Evolutionary conservation across 2,329 filamentous ascomycete species (phyloP), one percentile per base, ranked within the genome.

Genomic region (Tolypocladium guangdongense): DNA sequence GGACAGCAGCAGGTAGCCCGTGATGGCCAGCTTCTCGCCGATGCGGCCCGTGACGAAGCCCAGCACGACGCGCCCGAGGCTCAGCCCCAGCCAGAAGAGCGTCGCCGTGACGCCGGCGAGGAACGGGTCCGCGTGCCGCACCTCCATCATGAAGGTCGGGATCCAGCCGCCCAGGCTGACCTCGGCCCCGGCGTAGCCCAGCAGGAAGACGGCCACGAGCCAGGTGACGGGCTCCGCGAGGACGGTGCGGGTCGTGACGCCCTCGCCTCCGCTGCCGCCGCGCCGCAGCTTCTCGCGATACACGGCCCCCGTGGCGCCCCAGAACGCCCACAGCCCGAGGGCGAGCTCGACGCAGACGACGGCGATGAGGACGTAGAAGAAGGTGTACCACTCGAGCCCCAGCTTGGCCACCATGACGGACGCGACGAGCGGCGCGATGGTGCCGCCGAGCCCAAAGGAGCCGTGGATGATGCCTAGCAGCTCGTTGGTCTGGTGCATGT

Each of bases 71-170:
- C 90, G 75, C 0, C 90, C 89, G 0, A 89, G 67, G 0, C 88
- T 91, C 57, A 95, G 76, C 0, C 89, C 90, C 43, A 89, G 78
- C 90, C 90, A 95, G 70, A 92, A 95, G 0, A 88, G 84, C 0
- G 88, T 92, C 0, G 83, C 84, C 0, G 82, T 83, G 71, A 93
- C 81, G 3, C 89, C 89, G 35, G 86, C 84, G 2, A 83, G 77
- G 63, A 93, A 92, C 0, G 81, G 73, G 27, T 74, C 77, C 4
- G 84, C 87, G 38, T 84, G 68, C 14, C 90, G 80, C 24, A 90
- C 83, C 24, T 80, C 75, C n/a, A 91, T 82, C 88, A 95, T 95
- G 65, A 95, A 95, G 0, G 85, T 86, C 49, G 90, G 84, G 57
- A 95, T 85, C 88, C 88, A 92, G 18, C 88, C 71, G 10, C 86